Evolutionary conservation across 306 rosid species (phyloP).

Genomic region (Lathyrus aphaca): DNA sequence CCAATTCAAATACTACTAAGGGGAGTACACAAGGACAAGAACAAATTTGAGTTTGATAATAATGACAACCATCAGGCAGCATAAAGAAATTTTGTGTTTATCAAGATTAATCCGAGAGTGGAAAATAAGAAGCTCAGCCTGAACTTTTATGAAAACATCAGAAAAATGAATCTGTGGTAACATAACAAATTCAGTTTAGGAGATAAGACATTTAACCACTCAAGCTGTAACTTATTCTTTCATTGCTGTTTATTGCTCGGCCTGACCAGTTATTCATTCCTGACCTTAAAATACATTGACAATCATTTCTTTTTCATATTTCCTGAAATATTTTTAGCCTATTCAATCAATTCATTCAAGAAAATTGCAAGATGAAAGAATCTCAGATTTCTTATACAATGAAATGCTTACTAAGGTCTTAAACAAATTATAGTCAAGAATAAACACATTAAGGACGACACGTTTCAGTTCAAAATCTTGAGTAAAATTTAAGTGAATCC

Average conservation of each 20-base stretch:
- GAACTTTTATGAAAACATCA: conserved; percentile 15
- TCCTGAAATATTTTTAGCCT: not conserved
- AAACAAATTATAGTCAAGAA: conserved; percentile 7
- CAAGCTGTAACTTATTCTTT: conserved; percentile 4
- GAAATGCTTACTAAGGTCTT: conserved; percentile 6
- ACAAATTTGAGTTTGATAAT: conserved; percentile 19
- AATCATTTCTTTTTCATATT: not conserved
- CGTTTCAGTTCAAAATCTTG: conserved; percentile 15
- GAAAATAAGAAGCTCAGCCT: conserved; percentile 23
- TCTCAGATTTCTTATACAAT: conserved; percentile 1
- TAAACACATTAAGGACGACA: not conserved
- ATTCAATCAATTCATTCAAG: not conserved
- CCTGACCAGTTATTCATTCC: not conserved
- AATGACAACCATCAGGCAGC: conserved; percentile 5
- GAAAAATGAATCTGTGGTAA: conserved; percentile 10
- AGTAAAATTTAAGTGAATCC: conserved; percentile 4
- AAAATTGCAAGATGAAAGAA: conserved; percentile 4
- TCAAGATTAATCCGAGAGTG: conserved; percentile 9
- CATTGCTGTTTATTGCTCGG: not conserved
- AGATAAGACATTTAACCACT: conserved; percentile 9
- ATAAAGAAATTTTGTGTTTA: conserved; percentile 11
- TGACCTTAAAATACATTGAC: not conserved
- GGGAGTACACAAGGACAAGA: conserved; percentile 7
- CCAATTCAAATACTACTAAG: conserved; percentile 21
- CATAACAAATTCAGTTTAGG: not conserved